phyloP scores from a whole-genome alignment of 2,329 filamentous ascomycete species.

The Cordyceps pruinosa region DNA sequence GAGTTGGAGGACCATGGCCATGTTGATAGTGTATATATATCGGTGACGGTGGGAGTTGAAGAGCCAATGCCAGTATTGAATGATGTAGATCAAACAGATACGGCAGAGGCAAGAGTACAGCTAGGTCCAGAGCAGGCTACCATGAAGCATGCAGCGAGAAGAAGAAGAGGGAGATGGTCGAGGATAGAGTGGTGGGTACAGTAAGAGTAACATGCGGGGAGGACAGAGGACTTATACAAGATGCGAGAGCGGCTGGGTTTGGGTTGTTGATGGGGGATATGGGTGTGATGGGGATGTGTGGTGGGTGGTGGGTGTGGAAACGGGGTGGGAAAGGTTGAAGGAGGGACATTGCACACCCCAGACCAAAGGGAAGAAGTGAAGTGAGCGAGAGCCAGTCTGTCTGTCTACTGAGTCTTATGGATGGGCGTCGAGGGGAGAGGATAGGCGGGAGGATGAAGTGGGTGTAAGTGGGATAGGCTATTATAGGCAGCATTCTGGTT shows the following conservation, averaged over 20 bases:
- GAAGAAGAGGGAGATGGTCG: not conserved
- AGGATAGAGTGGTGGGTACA: conserved; percentile 10
- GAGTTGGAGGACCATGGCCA: not conserved
- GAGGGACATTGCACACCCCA: too few species aligned
- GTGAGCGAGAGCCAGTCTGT: too few species aligned
- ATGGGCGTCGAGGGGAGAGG: too few species aligned
- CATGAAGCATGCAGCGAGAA: not conserved
- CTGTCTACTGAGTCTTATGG: too few species aligned
- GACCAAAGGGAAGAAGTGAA: too few species aligned
- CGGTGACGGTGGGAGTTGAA: not conserved
- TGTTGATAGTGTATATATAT: not conserved
- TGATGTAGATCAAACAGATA: conserved; percentile 5
- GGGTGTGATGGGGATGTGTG: not conserved
- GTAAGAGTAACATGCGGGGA: too few species aligned
- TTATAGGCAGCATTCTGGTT: too few species aligned
- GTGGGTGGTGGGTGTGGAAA: not conserved
- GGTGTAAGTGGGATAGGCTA: too few species aligned
- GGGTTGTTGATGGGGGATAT: not conserved
- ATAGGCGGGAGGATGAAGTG: too few species aligned
- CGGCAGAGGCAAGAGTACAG: not conserved
- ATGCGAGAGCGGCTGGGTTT: conserved; percentile 12
- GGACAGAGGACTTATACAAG: conserved; percentile 12
- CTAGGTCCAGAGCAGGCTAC: not conserved
- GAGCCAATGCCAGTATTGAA: not conserved
- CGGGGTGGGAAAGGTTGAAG: not conserved